Percentiles rank a stretch among this genome's conserved stretches.
phyloP scores from a whole-genome alignment of 2,329 filamentous ascomycete species.

The Ceratocystis cacaofunesta region DNA sequence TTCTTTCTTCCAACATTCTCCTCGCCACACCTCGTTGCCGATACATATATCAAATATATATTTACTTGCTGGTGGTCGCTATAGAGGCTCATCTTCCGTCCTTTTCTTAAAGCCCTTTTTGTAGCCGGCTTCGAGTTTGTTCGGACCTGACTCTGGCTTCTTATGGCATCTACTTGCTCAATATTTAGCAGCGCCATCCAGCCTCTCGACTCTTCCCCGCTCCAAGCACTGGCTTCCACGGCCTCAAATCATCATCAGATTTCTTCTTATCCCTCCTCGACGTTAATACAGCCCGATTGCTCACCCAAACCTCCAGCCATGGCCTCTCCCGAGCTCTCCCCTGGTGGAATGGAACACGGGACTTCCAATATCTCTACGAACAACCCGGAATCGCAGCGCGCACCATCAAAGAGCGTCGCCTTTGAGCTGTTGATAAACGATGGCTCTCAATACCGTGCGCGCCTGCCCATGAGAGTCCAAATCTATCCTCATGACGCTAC shows the following conservation, averaged over 20 bases:
- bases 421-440: conserved; percentile 62
- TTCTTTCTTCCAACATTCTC: background rate
- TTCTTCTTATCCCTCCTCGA: background rate
- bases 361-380: background rate
- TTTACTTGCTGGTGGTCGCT: background rate
- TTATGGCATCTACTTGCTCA: conserved; percentile 15
- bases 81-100: background rate
- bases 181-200: conserved; percentile 11
- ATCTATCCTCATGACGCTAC: conserved; percentile 94
- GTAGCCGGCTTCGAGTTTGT: background rate
- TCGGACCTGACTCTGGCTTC: conserved; percentile 4
- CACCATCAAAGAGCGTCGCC: conserved; percentile 52
- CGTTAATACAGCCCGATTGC: background rate
- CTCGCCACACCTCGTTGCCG: background rate
- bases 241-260: conserved; percentile 7
- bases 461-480: conserved; percentile 71
- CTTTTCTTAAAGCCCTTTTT: background rate
- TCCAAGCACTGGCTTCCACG: conserved; percentile 10
- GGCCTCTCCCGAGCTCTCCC: conserved; percentile 14
- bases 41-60: conserved; percentile 9
- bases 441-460: conserved; percentile 53
- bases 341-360: conserved; percentile 10
- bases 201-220: conserved; percentile 10
- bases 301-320: background rate
- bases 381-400: conserved; percentile 11